Evolutionary conservation across 352 stramenopile species (phyloP).

Genomic region (Phytophthora tubulina): DNA sequence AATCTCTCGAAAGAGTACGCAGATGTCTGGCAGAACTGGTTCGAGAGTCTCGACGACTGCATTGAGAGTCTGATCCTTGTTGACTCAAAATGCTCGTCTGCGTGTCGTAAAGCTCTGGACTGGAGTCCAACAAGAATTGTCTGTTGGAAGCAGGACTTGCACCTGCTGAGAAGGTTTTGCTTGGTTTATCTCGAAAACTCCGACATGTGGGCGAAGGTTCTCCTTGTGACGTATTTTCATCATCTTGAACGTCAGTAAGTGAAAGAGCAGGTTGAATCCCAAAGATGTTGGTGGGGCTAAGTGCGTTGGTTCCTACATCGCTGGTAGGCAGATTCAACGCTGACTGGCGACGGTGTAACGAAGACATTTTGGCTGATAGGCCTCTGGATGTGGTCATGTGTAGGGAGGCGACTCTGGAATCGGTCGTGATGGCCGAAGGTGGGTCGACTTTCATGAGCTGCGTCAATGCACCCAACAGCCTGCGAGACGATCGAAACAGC

Average conservation of each 20-base stretch:
- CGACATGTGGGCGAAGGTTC: slow-evolving; percentile 41
- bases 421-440: slow-evolving; percentile 10
- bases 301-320: slow-evolving; percentile 6
- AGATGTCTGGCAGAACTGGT: slow-evolving; percentile 27
- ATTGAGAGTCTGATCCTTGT: slow-evolving; percentile 33
- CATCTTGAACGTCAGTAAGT: slow-evolving; percentile 28
- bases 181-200: slow-evolving; percentile 38
- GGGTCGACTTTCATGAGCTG: slow-evolving; percentile 26
- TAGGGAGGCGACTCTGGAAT: not conserved
- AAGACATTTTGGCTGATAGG: slow-evolving; percentile 47
- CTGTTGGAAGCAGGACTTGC: not conserved
- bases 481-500: slow-evolving; percentile 23
- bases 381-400: slow-evolving; percentile 48
- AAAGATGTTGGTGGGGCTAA: not conserved
- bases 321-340: slow-evolving; percentile 41
- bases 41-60: slow-evolving; percentile 35
- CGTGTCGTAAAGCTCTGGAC: slow-evolving; percentile 20
- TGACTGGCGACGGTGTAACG: slow-evolving; percentile 56
- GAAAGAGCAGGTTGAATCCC: slow-evolving; percentile 29
- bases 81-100: slow-evolving; percentile 12
- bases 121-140: slow-evolving; percentile 22
- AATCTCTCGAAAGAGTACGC: slow-evolving; percentile 66
- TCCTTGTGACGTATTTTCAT: slow-evolving; percentile 29
- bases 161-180: slow-evolving; percentile 15
- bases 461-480: slow-evolving; percentile 29